Percentiles rank a stretch among this genome's conserved stretches.
Conservation (phyloP, 108 stramenopile species). For the Poteriospumella lacustris region DNA sequence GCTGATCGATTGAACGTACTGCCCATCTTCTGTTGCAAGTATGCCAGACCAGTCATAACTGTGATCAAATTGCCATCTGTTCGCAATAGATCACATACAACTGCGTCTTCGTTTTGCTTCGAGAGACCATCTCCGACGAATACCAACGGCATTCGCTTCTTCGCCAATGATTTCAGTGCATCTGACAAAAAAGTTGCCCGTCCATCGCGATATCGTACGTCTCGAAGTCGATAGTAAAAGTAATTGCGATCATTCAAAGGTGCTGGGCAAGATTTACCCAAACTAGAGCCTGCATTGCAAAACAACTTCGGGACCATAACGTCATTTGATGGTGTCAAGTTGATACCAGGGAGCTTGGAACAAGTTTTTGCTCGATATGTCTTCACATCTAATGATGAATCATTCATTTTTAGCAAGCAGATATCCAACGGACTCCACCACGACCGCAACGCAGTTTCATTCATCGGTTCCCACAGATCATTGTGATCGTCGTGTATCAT, state of each 20-base stretch:
- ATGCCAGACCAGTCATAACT: background rate
- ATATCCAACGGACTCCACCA: background rate
- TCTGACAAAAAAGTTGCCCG: background rate
- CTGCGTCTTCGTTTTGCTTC: conserved; percentile 26
- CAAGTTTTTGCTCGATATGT: background rate
- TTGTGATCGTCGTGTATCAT: conserved; percentile 12
- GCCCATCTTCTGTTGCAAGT: no score
- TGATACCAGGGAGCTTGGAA: background rate
- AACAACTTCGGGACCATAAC: background rate
- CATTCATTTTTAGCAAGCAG: background rate
- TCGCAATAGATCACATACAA: conserved; percentile 21
- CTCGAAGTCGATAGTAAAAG: background rate
- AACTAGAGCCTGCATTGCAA: conserved; percentile 10
- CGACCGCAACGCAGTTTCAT: background rate
- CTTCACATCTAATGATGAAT: background rate
- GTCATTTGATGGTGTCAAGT: background rate
- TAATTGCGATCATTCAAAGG: background rate
- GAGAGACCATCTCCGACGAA: conserved; percentile 25
- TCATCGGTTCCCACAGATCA: background rate
- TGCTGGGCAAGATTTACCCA: background rate
- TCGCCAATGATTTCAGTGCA: background rate
- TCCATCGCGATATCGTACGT: background rate
- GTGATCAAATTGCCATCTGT: conserved; percentile 1
- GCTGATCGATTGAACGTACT: no score
- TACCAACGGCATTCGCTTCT: background rate